Conservation (phyloP, 768 basidiomycete species). For the Leccinum sublutescens region DNA sequence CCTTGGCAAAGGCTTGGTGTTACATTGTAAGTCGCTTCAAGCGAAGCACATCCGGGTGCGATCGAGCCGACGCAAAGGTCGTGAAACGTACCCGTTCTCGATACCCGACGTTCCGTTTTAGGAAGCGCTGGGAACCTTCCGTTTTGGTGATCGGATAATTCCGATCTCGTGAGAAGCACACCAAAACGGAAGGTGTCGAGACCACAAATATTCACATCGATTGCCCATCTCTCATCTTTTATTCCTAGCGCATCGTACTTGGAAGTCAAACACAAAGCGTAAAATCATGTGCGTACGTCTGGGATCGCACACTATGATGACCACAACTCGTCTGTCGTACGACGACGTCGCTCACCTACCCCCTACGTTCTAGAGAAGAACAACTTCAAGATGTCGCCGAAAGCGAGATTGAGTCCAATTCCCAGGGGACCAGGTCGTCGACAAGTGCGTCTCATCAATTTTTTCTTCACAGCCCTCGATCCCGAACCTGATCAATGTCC, state of each 20-base stretch:
- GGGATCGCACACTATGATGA: background rate
- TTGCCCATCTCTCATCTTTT: background rate
- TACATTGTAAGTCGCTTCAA: no score
- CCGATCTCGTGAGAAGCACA: no score
- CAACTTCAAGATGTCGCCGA: conserved; percentile 77
- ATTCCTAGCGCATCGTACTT: conserved; percentile 37
- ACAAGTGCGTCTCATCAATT: conserved; percentile 68
- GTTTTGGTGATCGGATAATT: no score
- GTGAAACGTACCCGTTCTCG: no score
- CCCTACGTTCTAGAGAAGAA: conserved; percentile 51
- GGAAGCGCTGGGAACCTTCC: no score
- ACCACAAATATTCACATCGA: conserved; percentile 1
- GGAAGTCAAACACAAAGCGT: conserved; percentile 32
- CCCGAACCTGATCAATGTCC: conserved; percentile 20
- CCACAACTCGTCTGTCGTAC: background rate
- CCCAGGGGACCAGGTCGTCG: conserved; percentile 83
- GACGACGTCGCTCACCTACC: background rate
- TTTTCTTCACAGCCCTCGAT: background rate
- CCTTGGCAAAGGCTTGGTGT: no score
- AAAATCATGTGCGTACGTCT: conserved; percentile 47
- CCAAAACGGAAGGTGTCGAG: no score
- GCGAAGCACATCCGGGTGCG: no score
- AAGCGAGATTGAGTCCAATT: conserved; percentile 97
- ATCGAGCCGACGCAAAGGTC: no score
- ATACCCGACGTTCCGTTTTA: no score